Evolutionary conservation across 768 basidiomycete genomes (phyloP).

Genomic region (Hemileccinum rubropunctum): DNA sequence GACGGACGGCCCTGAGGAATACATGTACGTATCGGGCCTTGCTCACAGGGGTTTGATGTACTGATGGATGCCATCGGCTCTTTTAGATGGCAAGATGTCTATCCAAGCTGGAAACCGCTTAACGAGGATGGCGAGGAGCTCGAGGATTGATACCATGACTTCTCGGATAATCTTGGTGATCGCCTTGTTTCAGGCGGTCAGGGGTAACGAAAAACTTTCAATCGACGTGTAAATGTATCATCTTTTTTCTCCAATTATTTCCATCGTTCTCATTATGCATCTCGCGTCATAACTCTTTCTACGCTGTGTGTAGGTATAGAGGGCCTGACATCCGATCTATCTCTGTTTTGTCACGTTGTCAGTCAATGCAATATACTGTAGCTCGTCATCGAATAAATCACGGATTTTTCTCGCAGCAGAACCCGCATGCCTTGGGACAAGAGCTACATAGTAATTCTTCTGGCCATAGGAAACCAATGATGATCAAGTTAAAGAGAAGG

Average conservation of each 20-base stretch:
- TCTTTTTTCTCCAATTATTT: background rate
- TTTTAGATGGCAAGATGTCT: constrained; percentile 18
- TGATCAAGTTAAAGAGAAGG: too few species aligned
- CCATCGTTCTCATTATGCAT: background rate
- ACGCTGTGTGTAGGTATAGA: constrained; percentile 1
- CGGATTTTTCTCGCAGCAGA: background rate
- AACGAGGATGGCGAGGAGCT: constrained; percentile 17
- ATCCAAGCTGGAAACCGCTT: constrained; percentile 18
- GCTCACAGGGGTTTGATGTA: background rate
- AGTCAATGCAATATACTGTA: background rate
- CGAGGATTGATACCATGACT: background rate
- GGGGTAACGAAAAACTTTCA: background rate
- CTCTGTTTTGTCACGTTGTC: background rate
- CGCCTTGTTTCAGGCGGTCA: background rate
- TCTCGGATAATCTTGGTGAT: background rate
- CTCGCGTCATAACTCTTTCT: background rate
- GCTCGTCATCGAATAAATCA: background rate
- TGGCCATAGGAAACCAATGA: too few species aligned
- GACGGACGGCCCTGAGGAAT: background rate
- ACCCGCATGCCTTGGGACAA: too few species aligned
- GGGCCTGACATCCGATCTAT: background rate
- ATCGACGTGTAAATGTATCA: background rate
- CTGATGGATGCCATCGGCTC: background rate
- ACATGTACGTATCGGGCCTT: constrained; percentile 3
- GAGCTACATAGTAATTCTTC: too few species aligned